These are phyloP conservation scores for Ceratobasidium sp. DNA, from an alignment of 1,284 basidiomycete species.

Conservation along the genomic window DNA sequence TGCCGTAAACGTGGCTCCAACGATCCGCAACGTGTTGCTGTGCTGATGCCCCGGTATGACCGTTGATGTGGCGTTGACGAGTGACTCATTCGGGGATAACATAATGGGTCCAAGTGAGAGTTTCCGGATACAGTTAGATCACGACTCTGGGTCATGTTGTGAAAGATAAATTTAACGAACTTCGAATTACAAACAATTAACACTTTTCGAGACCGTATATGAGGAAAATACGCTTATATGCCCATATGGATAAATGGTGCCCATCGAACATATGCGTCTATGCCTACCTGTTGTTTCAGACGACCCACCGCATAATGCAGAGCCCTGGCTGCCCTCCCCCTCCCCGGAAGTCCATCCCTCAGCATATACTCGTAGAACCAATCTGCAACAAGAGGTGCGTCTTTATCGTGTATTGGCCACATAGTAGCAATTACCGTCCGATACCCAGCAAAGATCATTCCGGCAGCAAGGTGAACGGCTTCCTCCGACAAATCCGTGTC, in stretches of 20 bases:
- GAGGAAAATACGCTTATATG: not conserved
- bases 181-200: too few relatives aligned
- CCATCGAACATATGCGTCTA: not conserved
- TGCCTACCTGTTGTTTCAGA: not conserved
- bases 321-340: not conserved
- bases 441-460: slow-evolving; percentile 20
- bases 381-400: not conserved
- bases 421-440: slow-evolving; percentile 4
- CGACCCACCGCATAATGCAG: not conserved
- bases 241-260: not conserved
- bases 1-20: slow-evolving; percentile 1
- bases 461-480: not conserved
- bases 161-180: too few relatives aligned
- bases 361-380: not conserved
- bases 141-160: too few relatives aligned
- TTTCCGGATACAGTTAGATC: not conserved
- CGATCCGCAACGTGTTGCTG: slow-evolving; percentile 8
- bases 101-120: not conserved
- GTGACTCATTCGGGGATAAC: not conserved
- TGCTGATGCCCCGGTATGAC: not conserved
- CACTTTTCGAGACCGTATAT: too few relatives aligned
- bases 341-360: not conserved
- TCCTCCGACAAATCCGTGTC: not conserved
- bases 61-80: not conserved
- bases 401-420: not conserved